Percentiles rank a stretch among this genome's conserved stretches.
phyloP scores from a whole-genome alignment of 2,329 filamentous ascomycete genomes.

The Albophoma yamanashiensis region DNA sequence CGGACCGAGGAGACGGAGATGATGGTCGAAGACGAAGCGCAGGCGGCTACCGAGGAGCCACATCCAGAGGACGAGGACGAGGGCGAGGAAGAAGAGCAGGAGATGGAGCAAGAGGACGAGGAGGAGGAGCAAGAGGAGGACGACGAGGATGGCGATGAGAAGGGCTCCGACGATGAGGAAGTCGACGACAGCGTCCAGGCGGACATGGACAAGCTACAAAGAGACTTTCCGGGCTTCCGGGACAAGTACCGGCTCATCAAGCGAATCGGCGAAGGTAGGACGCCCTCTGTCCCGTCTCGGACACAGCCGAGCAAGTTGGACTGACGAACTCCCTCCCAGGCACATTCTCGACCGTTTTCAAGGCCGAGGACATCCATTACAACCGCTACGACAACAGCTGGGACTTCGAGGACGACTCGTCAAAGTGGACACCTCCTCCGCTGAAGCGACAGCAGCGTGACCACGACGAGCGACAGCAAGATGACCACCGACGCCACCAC shows the following conservation, averaged over 20 bases:
- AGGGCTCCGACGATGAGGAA: constrained; percentile 47
- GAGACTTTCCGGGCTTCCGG: constrained; percentile 73
- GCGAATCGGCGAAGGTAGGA: constrained; percentile 84
- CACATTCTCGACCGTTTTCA: constrained; percentile 98
- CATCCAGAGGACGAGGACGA: constrained; percentile 15
- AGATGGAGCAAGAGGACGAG: constrained; percentile 19
- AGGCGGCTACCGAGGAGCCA: constrained; percentile 11
- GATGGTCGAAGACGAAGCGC: constrained; percentile 31
- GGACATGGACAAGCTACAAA: constrained; percentile 79
- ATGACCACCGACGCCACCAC: constrained; percentile 23
- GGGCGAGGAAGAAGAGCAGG: constrained; percentile 16
- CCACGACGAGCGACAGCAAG: background rate
- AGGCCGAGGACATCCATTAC: constrained; percentile 87
- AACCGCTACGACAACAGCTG: constrained; percentile 76
- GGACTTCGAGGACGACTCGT: constrained; percentile 61
- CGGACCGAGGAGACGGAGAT: constrained; percentile 39
- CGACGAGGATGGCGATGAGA: constrained; percentile 27
- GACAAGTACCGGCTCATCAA: constrained; percentile 85
- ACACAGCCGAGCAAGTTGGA: background rate
- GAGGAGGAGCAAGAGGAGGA: constrained; percentile 24
- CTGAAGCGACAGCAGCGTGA: constrained; percentile 37
- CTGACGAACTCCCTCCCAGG: constrained; percentile 40
- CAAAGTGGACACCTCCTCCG: constrained; percentile 61
- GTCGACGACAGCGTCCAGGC: constrained; percentile 62
- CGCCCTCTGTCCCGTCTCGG: background rate